Percentiles rank a stretch among this genome's conserved stretches.
These are phyloP conservation scores for Akebia trifoliata DNA, from an alignment of 164 flowering plant genomes.

Conservation along the genomic window DNA sequence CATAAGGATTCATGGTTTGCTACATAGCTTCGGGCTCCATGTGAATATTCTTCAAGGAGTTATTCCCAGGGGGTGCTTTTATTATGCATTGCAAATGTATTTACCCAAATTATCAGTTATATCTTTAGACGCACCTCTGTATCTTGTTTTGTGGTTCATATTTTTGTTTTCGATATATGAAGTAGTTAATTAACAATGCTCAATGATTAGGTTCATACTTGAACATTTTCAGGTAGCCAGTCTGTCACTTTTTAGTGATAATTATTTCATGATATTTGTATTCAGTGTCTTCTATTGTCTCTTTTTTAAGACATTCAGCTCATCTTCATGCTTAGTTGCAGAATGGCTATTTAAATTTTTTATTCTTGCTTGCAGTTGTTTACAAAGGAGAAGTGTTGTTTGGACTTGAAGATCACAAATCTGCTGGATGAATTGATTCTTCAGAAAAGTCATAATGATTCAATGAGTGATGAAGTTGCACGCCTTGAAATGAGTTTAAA, in stretches of 20 bases:
- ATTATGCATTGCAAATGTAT: no score
- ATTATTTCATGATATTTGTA: background rate
- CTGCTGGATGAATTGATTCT: slow-evolving; percentile 36
- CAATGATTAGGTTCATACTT: background rate
- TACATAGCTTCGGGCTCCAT: no score
- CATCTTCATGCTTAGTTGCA: background rate
- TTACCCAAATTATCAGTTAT: no score
- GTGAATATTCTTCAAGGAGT: no score
- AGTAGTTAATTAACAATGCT: background rate
- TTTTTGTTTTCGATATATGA: background rate
- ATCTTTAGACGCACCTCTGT: no score
- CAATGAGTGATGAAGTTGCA: slow-evolving; percentile 41
- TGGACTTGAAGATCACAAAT: slow-evolving; percentile 37
- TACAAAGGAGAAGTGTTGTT: slow-evolving; percentile 46
- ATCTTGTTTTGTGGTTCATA: background rate
- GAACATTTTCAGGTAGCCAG: background rate
- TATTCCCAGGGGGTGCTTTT: no score
- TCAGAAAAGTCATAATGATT: slow-evolving; percentile 43
- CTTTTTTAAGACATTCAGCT: background rate
- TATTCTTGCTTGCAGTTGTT: slow-evolving; percentile 39
- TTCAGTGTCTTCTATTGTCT: background rate
- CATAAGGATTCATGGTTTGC: no score
- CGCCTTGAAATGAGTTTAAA: slow-evolving; percentile 44
- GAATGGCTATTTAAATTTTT: no score
- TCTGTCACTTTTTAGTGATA: background rate